Percentiles rank a stretch among this genome's conserved stretches.
Conservation (phyloP, 2,329 filamentous ascomycete genomes). For the Verticillium nonalfalfae region DNA sequence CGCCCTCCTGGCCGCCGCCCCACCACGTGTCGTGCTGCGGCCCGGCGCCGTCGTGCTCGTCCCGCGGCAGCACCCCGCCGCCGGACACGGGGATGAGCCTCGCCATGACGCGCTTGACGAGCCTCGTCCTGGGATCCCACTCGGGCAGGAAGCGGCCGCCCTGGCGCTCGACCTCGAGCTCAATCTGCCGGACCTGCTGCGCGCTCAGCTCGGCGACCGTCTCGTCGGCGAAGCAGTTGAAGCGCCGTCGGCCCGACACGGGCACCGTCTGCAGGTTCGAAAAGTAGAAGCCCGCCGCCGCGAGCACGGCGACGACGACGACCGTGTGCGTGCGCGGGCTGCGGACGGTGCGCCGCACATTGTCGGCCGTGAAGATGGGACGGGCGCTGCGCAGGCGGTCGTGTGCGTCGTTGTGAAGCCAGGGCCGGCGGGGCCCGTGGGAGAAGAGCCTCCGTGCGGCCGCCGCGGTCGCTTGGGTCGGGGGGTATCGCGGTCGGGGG, state of each 20-base stretch:
- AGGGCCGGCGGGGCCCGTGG: background rate
- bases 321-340: constrained; percentile 32
- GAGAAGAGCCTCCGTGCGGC: background rate
- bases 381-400: constrained; percentile 21
- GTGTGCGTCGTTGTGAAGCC: constrained; percentile 11
- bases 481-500: background rate
- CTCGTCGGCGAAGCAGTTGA: constrained; percentile 60
- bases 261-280: constrained; percentile 67
- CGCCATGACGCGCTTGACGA: constrained; percentile 59
- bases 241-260: constrained; percentile 63
- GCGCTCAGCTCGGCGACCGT: constrained; percentile 47
- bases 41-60: background rate
- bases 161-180: constrained; percentile 45
- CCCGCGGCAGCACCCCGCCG: constrained; percentile 33
- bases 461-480: background rate
- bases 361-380: constrained; percentile 23
- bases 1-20: background rate
- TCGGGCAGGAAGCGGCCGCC: constrained; percentile 50
- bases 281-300: constrained; percentile 54
- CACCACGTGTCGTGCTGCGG: background rate
- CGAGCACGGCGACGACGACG: constrained; percentile 30
- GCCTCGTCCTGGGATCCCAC: constrained; percentile 46
- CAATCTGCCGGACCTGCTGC: constrained; percentile 49
- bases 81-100: constrained; percentile 63
- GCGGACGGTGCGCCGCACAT: constrained; percentile 22